Evolutionary conservation across 345 rosid genomes (phyloP), one percentile per base, ranked within the genome.

Genomic region (Rhizophora apiculata): DNA sequence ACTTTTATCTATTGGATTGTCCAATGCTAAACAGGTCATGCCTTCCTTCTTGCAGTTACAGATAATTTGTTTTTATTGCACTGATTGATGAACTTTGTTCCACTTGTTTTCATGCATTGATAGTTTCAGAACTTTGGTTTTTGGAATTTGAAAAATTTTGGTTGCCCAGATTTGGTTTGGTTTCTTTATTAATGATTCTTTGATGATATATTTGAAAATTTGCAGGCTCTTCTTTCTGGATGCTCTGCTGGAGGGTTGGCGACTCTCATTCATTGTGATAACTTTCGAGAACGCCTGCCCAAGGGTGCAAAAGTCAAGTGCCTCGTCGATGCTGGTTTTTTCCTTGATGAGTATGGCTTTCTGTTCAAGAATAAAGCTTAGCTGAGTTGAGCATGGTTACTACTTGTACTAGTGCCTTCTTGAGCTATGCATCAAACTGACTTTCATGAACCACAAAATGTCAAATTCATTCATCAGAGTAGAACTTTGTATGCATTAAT

Each of bases 211-310:
- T 55, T 55, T 56, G 34, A 8, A 68, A 65, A 60, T 55, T 60
- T 78, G 77, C 82, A 91, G 98, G 97, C 95, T 48, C 77, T 91
- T 77, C 95, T 94, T 68, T 62, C 97, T 62, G 98, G 98, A 77
- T 94, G 98, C 80, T 94, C 98, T 77, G 96, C 98, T 53, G 98
- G 98, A 58, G 97, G 96, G 20, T 82, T 94, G 83, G 96, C 98
- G 64, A 71, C 97, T 63, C 83, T 91, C 69, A 88, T 89, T 68
- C 96, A 91, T 63, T 94, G 97, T 61, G 96, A 94, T 68, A 78
- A 83, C 74, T 94, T 88, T 77, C 84, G 79, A 29, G 83, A 86
- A 65, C 86, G 60, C 79, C 55, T 94, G 68, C 90, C 96, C 0
- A 88, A 89, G 80, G 82, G 73, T 63, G 86, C 83, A 24, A 68